phyloP scores from a whole-genome alignment of 2,329 filamentous ascomycete species.

The Penicillium glabrum region DNA sequence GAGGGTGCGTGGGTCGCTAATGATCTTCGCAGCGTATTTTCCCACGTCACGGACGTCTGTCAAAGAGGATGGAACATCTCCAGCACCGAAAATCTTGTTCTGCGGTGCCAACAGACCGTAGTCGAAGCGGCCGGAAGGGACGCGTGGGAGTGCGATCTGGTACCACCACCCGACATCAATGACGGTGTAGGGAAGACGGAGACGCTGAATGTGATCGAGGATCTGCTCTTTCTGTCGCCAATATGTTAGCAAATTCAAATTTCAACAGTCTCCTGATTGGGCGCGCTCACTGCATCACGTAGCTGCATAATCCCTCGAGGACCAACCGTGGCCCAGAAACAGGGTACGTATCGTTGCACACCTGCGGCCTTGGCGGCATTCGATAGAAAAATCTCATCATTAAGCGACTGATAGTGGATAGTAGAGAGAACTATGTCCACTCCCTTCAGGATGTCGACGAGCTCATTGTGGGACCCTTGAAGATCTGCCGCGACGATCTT shows the following conservation, averaged over 20 bases:
- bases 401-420: slow-evolving; percentile 26
- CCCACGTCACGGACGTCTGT: slow-evolving; percentile 52
- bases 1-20: slow-evolving; percentile 50
- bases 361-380: slow-evolving; percentile 46
- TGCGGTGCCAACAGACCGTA: background rate
- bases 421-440: slow-evolving; percentile 43
- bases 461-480: slow-evolving; percentile 12
- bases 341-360: slow-evolving; percentile 50
- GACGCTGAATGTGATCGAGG: slow-evolving; percentile 44
- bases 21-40: slow-evolving; percentile 46
- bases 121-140: slow-evolving; percentile 31
- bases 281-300: slow-evolving; percentile 27
- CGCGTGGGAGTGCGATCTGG: slow-evolving; percentile 40
- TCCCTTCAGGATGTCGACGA: slow-evolving; percentile 17
- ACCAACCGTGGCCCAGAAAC: slow-evolving; percentile 41
- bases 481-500: slow-evolving; percentile 21
- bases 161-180: slow-evolving; percentile 58
- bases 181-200: slow-evolving; percentile 51
- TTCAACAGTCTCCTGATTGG: background rate
- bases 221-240: slow-evolving; percentile 48
- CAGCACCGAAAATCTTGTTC: slow-evolving; percentile 38
- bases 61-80: slow-evolving; percentile 37
- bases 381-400: slow-evolving; percentile 28
- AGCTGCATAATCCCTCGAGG: slow-evolving; percentile 38
- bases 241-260: background rate